Evolutionary conservation across 495 filamentous ascomycete genomes (phyloP).

Genomic region (Baudoinia panamericana): DNA sequence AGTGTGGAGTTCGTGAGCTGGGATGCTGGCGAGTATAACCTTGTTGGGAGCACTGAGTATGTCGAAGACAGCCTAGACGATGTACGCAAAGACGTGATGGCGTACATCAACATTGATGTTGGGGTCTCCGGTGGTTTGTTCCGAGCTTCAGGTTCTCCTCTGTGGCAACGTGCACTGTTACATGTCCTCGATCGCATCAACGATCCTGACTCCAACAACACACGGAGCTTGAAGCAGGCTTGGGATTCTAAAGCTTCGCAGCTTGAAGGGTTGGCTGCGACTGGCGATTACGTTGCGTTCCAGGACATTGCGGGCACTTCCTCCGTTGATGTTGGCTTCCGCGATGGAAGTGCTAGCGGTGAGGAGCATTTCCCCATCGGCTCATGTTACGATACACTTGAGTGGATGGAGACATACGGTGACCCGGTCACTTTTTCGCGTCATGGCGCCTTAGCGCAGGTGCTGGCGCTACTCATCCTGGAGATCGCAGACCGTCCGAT

Average conservation of each 20-base stretch:
- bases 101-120: slow-evolving; percentile 87
- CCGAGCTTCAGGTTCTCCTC: slow-evolving; percentile 60
- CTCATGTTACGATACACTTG: slow-evolving; percentile 78
- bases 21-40: slow-evolving; percentile 88
- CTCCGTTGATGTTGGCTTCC: slow-evolving; percentile 75
- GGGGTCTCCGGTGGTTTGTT: slow-evolving; percentile 65
- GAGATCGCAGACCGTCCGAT: slow-evolving; percentile 71
- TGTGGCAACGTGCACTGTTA: slow-evolving; percentile 58
- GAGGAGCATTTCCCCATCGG: slow-evolving; percentile 48
- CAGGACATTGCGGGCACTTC: slow-evolving; percentile 88
- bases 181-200: slow-evolving; percentile 57
- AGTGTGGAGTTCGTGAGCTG: slow-evolving; percentile 92
- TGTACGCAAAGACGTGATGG: slow-evolving; percentile 50
- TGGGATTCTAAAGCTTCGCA: slow-evolving; percentile 56
- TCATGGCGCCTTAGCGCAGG: slow-evolving; percentile 64
- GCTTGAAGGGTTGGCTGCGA: slow-evolving; percentile 55
- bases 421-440: slow-evolving; percentile 78
- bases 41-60: slow-evolving; percentile 88
- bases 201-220: slow-evolving; percentile 60
- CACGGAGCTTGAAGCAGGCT: slow-evolving; percentile 45
- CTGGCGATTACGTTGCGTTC: slow-evolving; percentile 85
- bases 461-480: slow-evolving; percentile 71
- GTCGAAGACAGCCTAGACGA: slow-evolving; percentile 57
- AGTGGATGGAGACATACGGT: slow-evolving; percentile 66
- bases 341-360: neutral